Evolutionary conservation across 2,329 filamentous ascomycete genomes (phyloP), one percentile per base, ranked within the genome.

Genomic region (Calonectria pteridis): DNA sequence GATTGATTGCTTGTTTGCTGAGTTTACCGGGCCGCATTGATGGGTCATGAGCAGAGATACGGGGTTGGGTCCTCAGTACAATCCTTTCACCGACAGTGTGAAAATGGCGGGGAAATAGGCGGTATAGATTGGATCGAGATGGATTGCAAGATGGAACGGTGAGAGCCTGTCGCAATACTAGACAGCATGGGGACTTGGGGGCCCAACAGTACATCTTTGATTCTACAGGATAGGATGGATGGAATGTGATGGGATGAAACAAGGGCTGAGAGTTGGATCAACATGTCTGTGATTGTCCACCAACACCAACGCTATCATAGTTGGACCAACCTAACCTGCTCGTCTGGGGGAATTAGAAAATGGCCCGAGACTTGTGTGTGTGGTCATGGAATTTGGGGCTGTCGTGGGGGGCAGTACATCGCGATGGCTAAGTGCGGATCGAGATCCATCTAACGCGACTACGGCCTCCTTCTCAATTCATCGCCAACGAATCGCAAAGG

Each of bases 191-290:
- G 23, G 37, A 20, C 31, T 29, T 14, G 55, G n/a, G n/a, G 53
- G 28, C 26, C 26, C 40, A 31, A 64, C 40, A 49, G 23, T 14
- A 46, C 23, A 28, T 29, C 14, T n/a, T 3, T n/a, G n/a, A 20
- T 40, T 37, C 35, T 28, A 16, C 33, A 28, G 18, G 33, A 26
- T 18, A 26, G 31, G 33, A 28, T 62, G 55, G 35, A 37, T 62
- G 55, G 35, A 62, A 62, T 62, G 55, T 62, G 55, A 62, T 40
- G 55, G 4, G 26, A 64, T 49, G 59, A 64, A 64, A 64, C 59
- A 64, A 49, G 26, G 40, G 40, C 59, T 33, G 26, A 23, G 40
- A 46, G 23, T 26, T 62, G 55, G 55, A 62, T 62, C 55, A 28
- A 16, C 55, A 62, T 62, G 55, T 62, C 33, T 62, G 35, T 26